phyloP scores from a whole-genome alignment of 2,329 filamentous ascomycete genomes.

The Mycosphaerelloides madeirae region DNA sequence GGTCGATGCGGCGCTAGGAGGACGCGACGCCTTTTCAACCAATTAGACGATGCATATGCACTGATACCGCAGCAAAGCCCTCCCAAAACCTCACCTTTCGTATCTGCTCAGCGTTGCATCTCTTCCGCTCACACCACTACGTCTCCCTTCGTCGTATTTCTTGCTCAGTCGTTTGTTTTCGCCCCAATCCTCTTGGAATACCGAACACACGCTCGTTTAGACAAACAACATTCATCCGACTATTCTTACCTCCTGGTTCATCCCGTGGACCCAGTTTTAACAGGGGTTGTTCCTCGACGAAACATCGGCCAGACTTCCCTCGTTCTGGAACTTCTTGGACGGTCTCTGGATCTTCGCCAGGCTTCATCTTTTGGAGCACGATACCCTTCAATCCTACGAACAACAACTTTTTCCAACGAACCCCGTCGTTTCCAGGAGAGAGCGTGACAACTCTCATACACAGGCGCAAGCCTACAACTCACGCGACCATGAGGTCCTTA shows the following conservation, averaged over 20 bases:
- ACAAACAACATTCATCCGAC: neutral
- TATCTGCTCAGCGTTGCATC: conserved; percentile 14
- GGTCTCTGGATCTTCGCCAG: neutral
- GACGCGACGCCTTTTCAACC: conserved; percentile 13
- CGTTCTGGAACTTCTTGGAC: conserved; percentile 6
- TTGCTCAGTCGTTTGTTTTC: conserved; percentile 2
- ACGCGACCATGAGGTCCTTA: conserved; percentile 28
- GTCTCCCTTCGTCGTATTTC: conserved; percentile 3
- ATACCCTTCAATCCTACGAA: neutral
- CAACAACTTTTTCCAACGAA: neutral
- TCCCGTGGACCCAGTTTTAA: conserved; percentile 1
- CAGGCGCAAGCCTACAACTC: conserved; percentile 16
- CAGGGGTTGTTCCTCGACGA: conserved; percentile 7
- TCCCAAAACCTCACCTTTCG: conserved; percentile 1
- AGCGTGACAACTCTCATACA: neutral
- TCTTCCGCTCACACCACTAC: conserved; percentile 4
- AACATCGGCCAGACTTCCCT: conserved; percentile 8
- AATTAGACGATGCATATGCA: conserved; percentile 9
- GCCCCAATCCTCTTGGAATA: neutral
- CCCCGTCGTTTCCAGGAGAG: no score
- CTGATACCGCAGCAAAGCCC: neutral
- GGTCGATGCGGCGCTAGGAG: conserved; percentile 6
- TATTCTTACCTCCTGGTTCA: neutral
- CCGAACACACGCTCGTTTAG: no score
- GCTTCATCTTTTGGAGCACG: neutral